A percentile compares a stretch with the other conserved stretches of the same genome.
Evolutionary conservation across 306 rosid genomes (phyloP).

Genomic region (Comarum palustre): DNA sequence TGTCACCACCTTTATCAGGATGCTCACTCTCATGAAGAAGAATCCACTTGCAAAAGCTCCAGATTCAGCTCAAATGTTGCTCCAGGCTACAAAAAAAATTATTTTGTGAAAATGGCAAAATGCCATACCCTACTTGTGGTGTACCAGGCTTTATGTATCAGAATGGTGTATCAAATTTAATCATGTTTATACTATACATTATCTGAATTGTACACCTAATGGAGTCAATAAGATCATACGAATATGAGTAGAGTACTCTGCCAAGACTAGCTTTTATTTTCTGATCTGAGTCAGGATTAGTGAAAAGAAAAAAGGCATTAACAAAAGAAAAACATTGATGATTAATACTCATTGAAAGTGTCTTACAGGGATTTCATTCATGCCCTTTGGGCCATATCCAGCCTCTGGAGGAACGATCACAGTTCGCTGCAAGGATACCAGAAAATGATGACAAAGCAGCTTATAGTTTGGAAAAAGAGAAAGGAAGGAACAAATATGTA

Average conservation of each 20-base stretch:
- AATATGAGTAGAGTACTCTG: not conserved
- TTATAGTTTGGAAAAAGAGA: not conserved
- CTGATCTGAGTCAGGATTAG: not conserved
- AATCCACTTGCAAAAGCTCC: slow-evolving; percentile 67
- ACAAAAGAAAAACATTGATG: not conserved
- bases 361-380: slow-evolving; percentile 87
- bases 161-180: not conserved
- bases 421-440: slow-evolving; percentile 56
- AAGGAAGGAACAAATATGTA: not conserved
- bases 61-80: slow-evolving; percentile 79
- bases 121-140: not conserved
- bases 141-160: not conserved
- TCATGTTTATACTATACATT: not conserved
- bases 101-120: not conserved
- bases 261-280: not conserved
- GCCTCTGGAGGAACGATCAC: slow-evolving; percentile 83
- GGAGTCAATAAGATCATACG: not conserved
- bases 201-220: not conserved
- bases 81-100: slow-evolving; percentile 56
- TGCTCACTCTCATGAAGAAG: slow-evolving; percentile 42
- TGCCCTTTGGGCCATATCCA: slow-evolving; percentile 79
- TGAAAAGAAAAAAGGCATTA: not conserved
- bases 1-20: slow-evolving; percentile 14
- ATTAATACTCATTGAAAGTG: not conserved
- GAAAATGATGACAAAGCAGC: slow-evolving; percentile 5